Percentiles rank a stretch among this genome's conserved stretches.
phyloP scores from a whole-genome alignment of 83 land plant genomes.

The Diphasiastrum complanatum region DNA sequence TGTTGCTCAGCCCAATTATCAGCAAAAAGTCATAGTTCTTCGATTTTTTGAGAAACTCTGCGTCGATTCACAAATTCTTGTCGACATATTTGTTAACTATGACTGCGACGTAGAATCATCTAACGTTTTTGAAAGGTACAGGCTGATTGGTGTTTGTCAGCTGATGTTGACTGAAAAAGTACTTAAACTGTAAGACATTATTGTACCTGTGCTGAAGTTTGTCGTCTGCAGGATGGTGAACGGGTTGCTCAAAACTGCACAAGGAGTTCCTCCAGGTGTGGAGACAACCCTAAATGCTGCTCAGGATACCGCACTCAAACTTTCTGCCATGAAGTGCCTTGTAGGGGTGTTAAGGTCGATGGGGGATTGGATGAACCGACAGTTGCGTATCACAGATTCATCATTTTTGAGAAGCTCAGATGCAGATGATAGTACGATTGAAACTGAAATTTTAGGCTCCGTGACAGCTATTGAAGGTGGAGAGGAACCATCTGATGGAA shows the following conservation, averaged over 20 bases:
- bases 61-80: slow-evolving; percentile 87
- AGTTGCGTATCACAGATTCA: slow-evolving; percentile 52
- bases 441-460: slow-evolving; percentile 28
- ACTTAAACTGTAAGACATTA: not conserved
- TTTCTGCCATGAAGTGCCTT: slow-evolving; percentile 85
- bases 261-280: slow-evolving; percentile 89
- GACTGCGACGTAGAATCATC: slow-evolving; percentile 97
- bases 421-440: slow-evolving; percentile 34
- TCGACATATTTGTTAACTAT: slow-evolving; percentile 93
- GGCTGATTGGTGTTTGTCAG: too few species aligned
- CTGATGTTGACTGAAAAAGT: not conserved
- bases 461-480: slow-evolving; percentile 40
- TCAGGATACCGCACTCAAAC: slow-evolving; percentile 75
- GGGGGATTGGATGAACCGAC: slow-evolving; percentile 93
- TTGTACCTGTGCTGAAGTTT: not conserved
- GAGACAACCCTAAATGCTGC: slow-evolving; percentile 60
- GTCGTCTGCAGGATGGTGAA: slow-evolving; percentile 79
- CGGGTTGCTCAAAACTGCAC: slow-evolving; percentile 91
- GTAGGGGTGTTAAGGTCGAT: slow-evolving; percentile 74
- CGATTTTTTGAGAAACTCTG: slow-evolving; percentile 92
- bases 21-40: slow-evolving; percentile 93
- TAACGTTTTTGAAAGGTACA: slow-evolving; percentile 99
- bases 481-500: slow-evolving; percentile 51
- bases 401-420: slow-evolving; percentile 54
- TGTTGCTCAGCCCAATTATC: slow-evolving; percentile 92